Evolutionary conservation across 495 filamentous ascomycete genomes (phyloP), one percentile per base, ranked within the genome.

Genomic region (Sabuloglossum arenarium): DNA sequence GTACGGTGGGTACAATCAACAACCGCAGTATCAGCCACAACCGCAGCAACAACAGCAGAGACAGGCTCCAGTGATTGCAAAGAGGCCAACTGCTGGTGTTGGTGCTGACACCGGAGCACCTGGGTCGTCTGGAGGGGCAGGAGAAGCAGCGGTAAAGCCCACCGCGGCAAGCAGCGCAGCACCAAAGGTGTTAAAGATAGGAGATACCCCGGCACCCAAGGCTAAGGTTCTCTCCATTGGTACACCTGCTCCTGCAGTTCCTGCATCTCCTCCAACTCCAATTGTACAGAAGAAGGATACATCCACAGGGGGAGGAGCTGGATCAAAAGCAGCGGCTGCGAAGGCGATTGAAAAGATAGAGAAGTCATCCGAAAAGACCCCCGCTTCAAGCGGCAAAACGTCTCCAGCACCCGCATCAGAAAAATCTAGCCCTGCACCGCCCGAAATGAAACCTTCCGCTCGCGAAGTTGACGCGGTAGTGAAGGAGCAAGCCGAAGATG

Each of bases 401-500:
- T 88, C 87, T 0, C 83, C 88, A 4, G 73, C 84, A 12, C 84
- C 85, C 4, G 81, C 83, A 16, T 88, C 85, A 3, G 84, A 79
- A 10, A 88, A 82, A 62, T 85, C 87, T 14, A 74, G 72, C 60
- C 70, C 73, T 9, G 47, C 28, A n/a, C 23, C 47, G 16, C 1
- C 24, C 47, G 47, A 51, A 14, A 70, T 65, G n/a, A 72, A 71
- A 42, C 76, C 77, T 61, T 73, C 66, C 19, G 69, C 74, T 11
- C 82, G 88, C 56, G 82, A 86, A 56, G 85, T 76, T 14, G 84
- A 95, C 68, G 82, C 83, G 16, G 88, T 99, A 39, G 77, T 80
- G 34, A 85, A 88, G 67, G 85, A 88, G 62, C 91, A 97, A 63
- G 73, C 77, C 14, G 88, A 86, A 21, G 87, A 93, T 68, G 81